Percentiles rank a stretch among this genome's conserved stretches.
Evolutionary conservation across 805 yeast genomes (phyloP).

Genomic region (Saccharomycopsis olivae): DNA sequence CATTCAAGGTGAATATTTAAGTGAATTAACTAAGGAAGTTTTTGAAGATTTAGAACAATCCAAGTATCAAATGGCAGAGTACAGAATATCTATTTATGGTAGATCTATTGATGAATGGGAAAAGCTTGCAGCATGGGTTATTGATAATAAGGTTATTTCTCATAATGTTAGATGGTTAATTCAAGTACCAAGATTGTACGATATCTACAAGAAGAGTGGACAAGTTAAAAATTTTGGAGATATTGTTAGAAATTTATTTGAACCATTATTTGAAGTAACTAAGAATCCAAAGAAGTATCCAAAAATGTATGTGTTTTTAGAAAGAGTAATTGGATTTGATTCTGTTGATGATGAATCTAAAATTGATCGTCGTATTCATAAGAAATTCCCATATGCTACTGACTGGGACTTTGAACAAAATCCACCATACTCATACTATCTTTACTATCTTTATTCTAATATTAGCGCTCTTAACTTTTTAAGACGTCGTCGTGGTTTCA

Average conservation of each 20-base stretch:
- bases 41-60: conserved; percentile 89
- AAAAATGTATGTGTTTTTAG: conserved; percentile 78
- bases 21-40: conserved; percentile 90
- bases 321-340: conserved; percentile 94
- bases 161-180: conserved; percentile 96
- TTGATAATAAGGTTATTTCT: conserved; percentile 82
- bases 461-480: conserved; percentile 78
- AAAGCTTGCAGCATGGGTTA: conserved; percentile 87
- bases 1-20: conserved; percentile 78
- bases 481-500: conserved; percentile 65
- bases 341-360: conserved; percentile 98
- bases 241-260: conserved; percentile 66
- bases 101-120: conserved; percentile 90
- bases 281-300: conserved; percentile 80
- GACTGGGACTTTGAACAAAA: conserved; percentile 70
- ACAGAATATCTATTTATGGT: conserved; percentile 91
- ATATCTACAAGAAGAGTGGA: conserved; percentile 71
- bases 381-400: conserved; percentile 76
- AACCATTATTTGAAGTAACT: conserved; percentile 86
- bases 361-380: conserved; percentile 70
- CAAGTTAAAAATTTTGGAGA: conserved; percentile 65
- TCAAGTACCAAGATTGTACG: conserved; percentile 91
- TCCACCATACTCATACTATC: conserved; percentile 96
- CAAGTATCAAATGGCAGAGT: conserved; percentile 95
- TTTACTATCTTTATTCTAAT: conserved; percentile 83